These are phyloP conservation scores for Dactylellina parvicollis DNA, from an alignment of 2,329 filamentous ascomycete genomes.

Conservation along the genomic window DNA sequence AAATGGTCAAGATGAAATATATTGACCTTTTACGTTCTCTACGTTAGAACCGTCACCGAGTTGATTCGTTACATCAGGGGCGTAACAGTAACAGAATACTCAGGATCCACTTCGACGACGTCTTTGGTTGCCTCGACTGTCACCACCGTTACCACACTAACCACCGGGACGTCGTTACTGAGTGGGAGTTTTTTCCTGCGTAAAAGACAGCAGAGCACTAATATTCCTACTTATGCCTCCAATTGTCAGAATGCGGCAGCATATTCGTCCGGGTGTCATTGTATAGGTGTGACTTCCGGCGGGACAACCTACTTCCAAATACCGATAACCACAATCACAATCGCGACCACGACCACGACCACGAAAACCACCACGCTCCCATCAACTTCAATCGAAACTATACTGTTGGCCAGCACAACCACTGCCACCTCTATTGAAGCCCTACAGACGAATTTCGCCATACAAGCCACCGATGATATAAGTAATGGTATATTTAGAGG, in stretches of 20 bases:
- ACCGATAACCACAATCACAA: conserved; percentile 4
- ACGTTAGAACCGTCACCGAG: neutral
- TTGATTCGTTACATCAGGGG: neutral
- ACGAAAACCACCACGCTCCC: conserved; percentile 8
- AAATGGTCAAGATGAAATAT: neutral
- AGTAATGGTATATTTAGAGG: conserved; percentile 1
- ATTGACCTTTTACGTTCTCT: neutral
- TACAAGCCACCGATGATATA: neutral
- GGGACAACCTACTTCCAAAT: conserved; percentile 21
- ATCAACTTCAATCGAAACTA: neutral
- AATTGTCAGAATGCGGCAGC: conserved; percentile 24
- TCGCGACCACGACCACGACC: neutral
- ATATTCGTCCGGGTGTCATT: conserved; percentile 27
- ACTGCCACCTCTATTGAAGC: neutral
- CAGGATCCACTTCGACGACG: neutral
- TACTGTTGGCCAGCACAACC: neutral
- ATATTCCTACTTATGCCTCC: conserved; percentile 14
- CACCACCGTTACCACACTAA: neutral
- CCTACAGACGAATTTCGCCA: neutral
- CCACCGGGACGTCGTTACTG: neutral
- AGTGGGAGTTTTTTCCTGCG: neutral
- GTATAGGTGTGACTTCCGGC: conserved; percentile 6
- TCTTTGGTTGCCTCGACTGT: neutral
- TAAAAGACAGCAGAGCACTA: conserved; percentile 15
- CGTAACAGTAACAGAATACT: neutral